phyloP scores from a whole-genome alignment of 176 grass and related monocot species.

The Bonia amplexicaulis region DNA sequence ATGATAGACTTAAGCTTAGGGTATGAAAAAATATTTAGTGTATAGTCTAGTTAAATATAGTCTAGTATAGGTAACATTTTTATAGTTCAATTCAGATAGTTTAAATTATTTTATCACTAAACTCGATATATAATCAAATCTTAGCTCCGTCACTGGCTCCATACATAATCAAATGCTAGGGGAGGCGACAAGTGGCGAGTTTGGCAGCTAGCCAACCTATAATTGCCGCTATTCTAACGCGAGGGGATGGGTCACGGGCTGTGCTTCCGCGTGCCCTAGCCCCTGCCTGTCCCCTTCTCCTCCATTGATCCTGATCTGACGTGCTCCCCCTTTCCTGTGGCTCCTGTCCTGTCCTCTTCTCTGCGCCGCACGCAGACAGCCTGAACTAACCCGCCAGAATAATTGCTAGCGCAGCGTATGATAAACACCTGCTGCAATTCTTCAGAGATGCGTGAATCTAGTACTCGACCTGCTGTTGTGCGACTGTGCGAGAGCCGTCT shows the following conservation, averaged over 20 bases:
- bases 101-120: too few relatives aligned
- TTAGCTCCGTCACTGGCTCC: too few relatives aligned
- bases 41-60: too few relatives aligned
- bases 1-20: too few relatives aligned
- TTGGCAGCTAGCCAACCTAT: slow-evolving; percentile 35
- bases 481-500: background rate
- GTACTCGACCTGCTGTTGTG: background rate
- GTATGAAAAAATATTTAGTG: too few relatives aligned
- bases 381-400: background rate
- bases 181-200: slow-evolving; percentile 23
- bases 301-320: background rate
- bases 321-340: background rate
- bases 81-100: too few relatives aligned
- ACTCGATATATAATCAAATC: too few relatives aligned
- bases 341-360: background rate
- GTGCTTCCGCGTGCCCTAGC: background rate
- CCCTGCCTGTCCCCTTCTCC: background rate
- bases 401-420: background rate
- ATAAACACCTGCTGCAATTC: background rate
- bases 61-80: too few relatives aligned
- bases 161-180: too few relatives aligned
- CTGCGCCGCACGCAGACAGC: background rate
- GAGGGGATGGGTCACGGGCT: background rate
- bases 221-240: slow-evolving; percentile 32
- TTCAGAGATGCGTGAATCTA: background rate